Evolutionary conservation across 2,329 filamentous ascomycete species (phyloP), one percentile per base, ranked within the genome.

Genomic region (Epichloe coenophiala): DNA sequence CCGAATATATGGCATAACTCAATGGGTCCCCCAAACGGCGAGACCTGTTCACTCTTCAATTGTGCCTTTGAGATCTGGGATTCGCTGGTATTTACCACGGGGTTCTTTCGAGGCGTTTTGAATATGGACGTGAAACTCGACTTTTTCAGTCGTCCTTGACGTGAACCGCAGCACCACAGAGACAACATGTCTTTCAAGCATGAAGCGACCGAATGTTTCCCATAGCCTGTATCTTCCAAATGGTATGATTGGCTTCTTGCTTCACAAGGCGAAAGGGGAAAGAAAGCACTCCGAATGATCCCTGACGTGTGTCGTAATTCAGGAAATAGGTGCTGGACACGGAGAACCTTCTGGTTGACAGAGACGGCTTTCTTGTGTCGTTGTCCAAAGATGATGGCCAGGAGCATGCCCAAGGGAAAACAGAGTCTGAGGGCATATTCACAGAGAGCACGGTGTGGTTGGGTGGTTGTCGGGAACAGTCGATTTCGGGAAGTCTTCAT

Each of bases 1-100:
- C 63, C 60, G 8, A 62, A 57, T 0, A 70, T 56, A 17, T 67
- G 60, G 19, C 58, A 61, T 6, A 65, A 57, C 46, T 62, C 60
- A 17, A 70, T 56, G 38, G 56, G 49, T 3, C 48, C 54, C 53
- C 51, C 54, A 43, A 48, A 54, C 2, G 55, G 54, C 2, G 54
- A 57, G 11, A 52, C 27, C n/a, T 47, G 49, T 31, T 51, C 49
- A 35, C 49, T 48, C 31, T 46, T 53, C 12, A 37, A 17, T 31
- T 47, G 47, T 15, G 41, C 15, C 41, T 46, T 43, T 9, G 46
- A 36, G 7, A 38, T 33, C 39, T 37, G 37, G 4, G 49, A 37
- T 9, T 48, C 44, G 27, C 48, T 50, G 9, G 52, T 51, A 17
- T 53, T 43, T 5, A 53, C 42, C 17, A 46, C 52, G 35, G 49